Conservation (phyloP, 768 basidiomycete species). For the Plicaturopsis crispa region DNA sequence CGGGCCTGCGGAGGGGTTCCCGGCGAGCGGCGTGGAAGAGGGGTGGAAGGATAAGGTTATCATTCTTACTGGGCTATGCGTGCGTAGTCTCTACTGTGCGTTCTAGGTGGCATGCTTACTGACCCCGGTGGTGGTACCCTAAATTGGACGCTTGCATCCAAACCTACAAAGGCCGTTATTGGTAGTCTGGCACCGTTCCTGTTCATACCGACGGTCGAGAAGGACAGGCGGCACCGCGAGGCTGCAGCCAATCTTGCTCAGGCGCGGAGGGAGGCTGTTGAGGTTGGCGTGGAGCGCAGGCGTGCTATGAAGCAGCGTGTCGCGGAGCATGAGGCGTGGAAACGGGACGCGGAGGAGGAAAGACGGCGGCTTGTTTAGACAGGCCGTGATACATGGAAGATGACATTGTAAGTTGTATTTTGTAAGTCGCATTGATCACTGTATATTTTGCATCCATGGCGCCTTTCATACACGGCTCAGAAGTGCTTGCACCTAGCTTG, state of each 20-base stretch:
- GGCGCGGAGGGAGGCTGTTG: slow-evolving; percentile 49
- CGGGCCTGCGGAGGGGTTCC: slow-evolving; percentile 5
- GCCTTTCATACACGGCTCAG: no score
- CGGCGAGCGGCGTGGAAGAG: slow-evolving; percentile 25
- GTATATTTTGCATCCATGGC: no score
- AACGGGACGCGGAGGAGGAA: no score
- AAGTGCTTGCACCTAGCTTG: no score
- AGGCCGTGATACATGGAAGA: no score
- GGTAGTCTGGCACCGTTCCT: slow-evolving; percentile 37
- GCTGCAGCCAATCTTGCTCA: slow-evolving; percentile 53
- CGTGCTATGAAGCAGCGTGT: slow-evolving; percentile 43
- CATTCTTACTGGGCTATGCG: slow-evolving; percentile 39
- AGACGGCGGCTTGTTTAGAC: no score
- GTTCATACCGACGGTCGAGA: slow-evolving; percentile 24
- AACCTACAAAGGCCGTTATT: slow-evolving; percentile 30
- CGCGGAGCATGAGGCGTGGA: no score
- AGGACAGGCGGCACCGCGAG: slow-evolving; percentile 37
- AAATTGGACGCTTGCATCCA: no score
- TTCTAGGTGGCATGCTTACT: not conserved
- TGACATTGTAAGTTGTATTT: no score
- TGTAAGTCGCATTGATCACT: no score
- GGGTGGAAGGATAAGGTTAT: slow-evolving; percentile 45
- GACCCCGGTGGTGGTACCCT: not conserved
- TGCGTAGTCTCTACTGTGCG: slow-evolving; percentile 18
- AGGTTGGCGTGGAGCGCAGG: slow-evolving; percentile 47